These are phyloP conservation scores for Beauveria medogensis DNA, from an alignment of 2,329 filamentous ascomycete genomes.

Conservation along the genomic window DNA sequence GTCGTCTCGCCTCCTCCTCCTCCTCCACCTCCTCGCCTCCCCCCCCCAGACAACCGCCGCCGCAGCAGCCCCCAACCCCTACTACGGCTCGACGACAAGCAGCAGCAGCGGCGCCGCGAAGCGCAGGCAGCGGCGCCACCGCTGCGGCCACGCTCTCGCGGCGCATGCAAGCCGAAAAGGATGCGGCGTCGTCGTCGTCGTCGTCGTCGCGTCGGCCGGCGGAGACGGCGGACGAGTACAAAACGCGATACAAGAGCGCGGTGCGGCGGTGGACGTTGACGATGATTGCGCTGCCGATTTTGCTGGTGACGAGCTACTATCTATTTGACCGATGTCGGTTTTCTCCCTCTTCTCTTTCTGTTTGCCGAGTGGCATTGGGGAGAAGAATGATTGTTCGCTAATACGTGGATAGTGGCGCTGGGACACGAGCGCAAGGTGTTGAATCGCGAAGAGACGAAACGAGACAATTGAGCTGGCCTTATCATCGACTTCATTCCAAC, in stretches of 20 bases:
- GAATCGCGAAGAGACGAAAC: background rate
- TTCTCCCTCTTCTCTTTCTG: background rate
- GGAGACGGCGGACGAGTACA: slow-evolving; percentile 27
- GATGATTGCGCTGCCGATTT: slow-evolving; percentile 45
- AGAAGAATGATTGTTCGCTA: background rate
- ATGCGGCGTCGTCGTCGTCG: slow-evolving; percentile 3
- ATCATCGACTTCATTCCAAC: background rate
- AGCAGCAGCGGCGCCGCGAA: background rate
- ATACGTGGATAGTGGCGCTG: slow-evolving; percentile 20
- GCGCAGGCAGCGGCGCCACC: slow-evolving; percentile 14
- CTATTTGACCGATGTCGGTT: slow-evolving; percentile 43
- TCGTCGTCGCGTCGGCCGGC: slow-evolving; percentile 2
- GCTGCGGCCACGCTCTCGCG: background rate
- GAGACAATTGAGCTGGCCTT: background rate
- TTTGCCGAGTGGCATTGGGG: background rate
- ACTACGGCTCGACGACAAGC: background rate
- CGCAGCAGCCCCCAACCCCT: background rate
- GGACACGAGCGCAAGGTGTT: slow-evolving; percentile 23
- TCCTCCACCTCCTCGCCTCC: background rate
- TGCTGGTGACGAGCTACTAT: slow-evolving; percentile 47
- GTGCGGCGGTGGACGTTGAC: slow-evolving; percentile 36
- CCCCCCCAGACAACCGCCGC: background rate
- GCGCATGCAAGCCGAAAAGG: slow-evolving; percentile 15
- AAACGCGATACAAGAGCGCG: slow-evolving; percentile 34
- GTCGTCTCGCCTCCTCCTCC: background rate